Evolutionary conservation across 208 protist species (phyloP), one percentile per base, ranked within the genome.

Genomic region (Angomonas desouzai): DNA sequence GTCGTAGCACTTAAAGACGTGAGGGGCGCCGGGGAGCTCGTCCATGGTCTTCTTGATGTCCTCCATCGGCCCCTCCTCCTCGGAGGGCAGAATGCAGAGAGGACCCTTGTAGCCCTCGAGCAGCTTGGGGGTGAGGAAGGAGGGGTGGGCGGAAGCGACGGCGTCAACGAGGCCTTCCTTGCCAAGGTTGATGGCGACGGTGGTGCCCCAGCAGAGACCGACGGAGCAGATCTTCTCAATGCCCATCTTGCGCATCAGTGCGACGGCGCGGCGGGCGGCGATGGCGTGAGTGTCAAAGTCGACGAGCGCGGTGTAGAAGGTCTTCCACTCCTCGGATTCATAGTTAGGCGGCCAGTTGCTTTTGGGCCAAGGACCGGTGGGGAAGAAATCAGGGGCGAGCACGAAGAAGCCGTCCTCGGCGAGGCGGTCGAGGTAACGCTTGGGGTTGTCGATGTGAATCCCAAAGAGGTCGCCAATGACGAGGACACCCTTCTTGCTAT

Each of bases 161-260:
- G 70, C 72, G 29, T 85, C 77, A 23, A 77, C 55, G 38, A 67
- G 34, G 16, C 65, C 38, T 3, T 73, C 63, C 18, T 20, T 67
- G 2, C 65, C 61, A 10, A 80, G 48, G 11, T 63, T 34, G 29
- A 87, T 66, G 0, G 71, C 22, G 30, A 83, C 38, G 25, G 25
- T 10, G 4, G 70, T 59, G 1, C 84, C 84, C 78, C 84, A 91
- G 78, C 84, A 91, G 61, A 85, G 70, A 27, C 80, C 84, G 1
- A 85, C 48, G 1, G 64, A 58, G 1, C 51, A 77, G 30, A 91
- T 62, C 62, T 77, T 79, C 34, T 29, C 51, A 34, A 69, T 74
- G 28, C 79, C 83, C 43, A 86, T 33, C 25, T 64, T 53, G n/a
- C 63, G 63, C 48, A 86, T 76, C 49, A 77, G 30, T 11, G 67